Base-by-base conservation (phyloP, 257 asterid species). In the Solanum pinnatisectum region DNA sequence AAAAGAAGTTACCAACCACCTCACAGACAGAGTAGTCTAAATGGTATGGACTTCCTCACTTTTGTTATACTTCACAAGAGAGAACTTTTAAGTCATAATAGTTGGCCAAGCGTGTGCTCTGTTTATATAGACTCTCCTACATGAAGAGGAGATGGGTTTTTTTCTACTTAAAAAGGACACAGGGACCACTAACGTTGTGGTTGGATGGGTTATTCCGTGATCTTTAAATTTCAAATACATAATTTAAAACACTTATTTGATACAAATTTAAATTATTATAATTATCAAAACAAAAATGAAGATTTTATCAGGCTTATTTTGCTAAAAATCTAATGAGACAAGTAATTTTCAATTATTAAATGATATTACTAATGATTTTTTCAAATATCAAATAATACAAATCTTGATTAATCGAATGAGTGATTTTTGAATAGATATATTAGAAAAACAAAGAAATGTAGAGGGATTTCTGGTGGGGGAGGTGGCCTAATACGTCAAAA, bases 401-500 rank as follows among this genome's bases (percentile, higher is more conserved):
- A 27, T 67, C 2, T 27, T 15, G 1, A 79, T 44, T 27, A 44
- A 18, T 46, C 1, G 2, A 3, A 15, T 3, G 0, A 44, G 3
- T 15, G 6, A 25, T 27, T 10, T 81, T 8, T 3, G 8, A 14
- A 25, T 4, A 25, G 11, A 1, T 1, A 79, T 5, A 79, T 44
- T 8, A 8, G 14, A 15, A 25, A n/a, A 7, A 7, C 4, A 27
- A 3, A 9, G 8, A 86, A 85, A 88, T 87, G 40, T 82, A 32
- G 77, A n/a, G 84, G 30, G 39, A 30, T 67, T 30, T 63, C 87
- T 89, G 79, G 89, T 79, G 89, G 84, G 84, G 89, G n/a, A 84
- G 68, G 85, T 83, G 36, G 94, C 91, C 94, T 92, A 93, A 95
- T 94, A 93, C 84, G 95, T 92, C 96, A 93, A 94, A 93, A 87